Base-by-base conservation (phyloP, 2,329 filamentous ascomycete species). In the Epichloe typhina region DNA sequence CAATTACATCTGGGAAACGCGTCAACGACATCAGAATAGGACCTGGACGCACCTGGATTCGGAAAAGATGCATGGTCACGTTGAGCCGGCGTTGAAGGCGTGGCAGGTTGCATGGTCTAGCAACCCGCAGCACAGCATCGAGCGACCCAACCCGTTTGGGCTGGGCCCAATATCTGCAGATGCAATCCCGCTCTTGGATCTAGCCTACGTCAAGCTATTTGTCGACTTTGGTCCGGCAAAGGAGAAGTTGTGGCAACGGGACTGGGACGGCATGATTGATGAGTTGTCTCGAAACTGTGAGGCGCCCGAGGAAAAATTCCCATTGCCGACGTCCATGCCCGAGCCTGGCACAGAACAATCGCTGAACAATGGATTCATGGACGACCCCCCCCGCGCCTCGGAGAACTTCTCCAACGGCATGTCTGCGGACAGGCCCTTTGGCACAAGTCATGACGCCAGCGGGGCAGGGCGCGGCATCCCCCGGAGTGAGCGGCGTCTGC, bases 1-100 rank as follows among this genome's bases (percentile, higher is more conserved):
- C 69, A 96, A 96, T 59, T 96, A 95, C 66, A 96, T 97, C 43
- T 97, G 93, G 93, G 91, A 97, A 68, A 96, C 90, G 0, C 79
- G 91, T 23, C 90, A 95, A 66, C 77, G 89, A 49, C 90, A 96
- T 59, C 84, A 90, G 59, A 89, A 86, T 58, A 84, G 88, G 55
- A 75, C 88, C 46, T 96, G 91, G 91, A 95, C 89, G 2, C 81
- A 84, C 36, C 84, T 91, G 56, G 91, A 97, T 66, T 95, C 88
- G 0, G 90, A 97, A 58, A 88, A 89, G 56, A 95, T 97, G 89
- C 90, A 96, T 64, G 80, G 86, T 2, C 89, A 95, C 61, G 94
- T 97, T 52, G 90, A 96, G 65, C 91, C 91, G 11, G 91, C 91
- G 2, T 72, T 98, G 54, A 86, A 89, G 64, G 90, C 91, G 7